phyloP scores from a whole-genome alignment of 2,329 filamentous ascomycete species.

The Xylariaceae sp. region DNA sequence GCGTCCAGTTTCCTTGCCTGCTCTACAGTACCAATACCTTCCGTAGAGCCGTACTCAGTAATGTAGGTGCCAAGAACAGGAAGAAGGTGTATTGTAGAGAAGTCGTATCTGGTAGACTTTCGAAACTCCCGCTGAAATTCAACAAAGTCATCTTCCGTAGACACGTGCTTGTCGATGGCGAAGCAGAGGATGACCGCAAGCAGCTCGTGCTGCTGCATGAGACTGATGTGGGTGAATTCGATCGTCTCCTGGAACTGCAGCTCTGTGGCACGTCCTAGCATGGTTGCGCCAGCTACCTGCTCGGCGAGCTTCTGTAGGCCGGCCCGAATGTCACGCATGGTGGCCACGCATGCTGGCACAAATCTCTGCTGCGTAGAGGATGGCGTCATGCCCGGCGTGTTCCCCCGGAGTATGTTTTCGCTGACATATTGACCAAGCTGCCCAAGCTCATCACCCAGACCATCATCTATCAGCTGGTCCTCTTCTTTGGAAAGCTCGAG shows the following conservation, averaged over 20 bases:
- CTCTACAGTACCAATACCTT: conserved; percentile 62
- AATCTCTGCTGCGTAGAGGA: conserved; percentile 52
- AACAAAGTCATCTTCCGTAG: conserved; percentile 67
- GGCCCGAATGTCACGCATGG: conserved; percentile 70
- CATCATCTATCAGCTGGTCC: conserved; percentile 49
- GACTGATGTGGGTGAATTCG: conserved; percentile 73
- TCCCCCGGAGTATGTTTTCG: conserved; percentile 51
- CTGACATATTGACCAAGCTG: conserved; percentile 52
- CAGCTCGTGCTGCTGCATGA: conserved; percentile 86
- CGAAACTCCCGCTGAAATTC: conserved; percentile 65
- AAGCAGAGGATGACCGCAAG: conserved; percentile 76
- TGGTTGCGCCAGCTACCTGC: conserved; percentile 67
- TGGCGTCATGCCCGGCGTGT: conserved; percentile 38
- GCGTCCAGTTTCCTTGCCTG: conserved; percentile 69
- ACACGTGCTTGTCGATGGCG: conserved; percentile 71
- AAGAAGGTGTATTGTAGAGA: conserved; percentile 33
- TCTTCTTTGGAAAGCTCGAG: conserved; percentile 64
- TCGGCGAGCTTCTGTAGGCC: conserved; percentile 76
- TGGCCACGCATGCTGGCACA: conserved; percentile 68
- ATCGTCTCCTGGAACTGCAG: conserved; percentile 68
- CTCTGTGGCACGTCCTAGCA: conserved; percentile 61
- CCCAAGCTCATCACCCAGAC: conserved; percentile 45
- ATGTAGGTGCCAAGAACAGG: conserved; percentile 76
- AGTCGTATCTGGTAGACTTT: conserved; percentile 47
- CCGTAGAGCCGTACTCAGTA: conserved; percentile 71